phyloP scores from a whole-genome alignment of 2,329 filamentous ascomycete genomes.

The Metarhizium anisopliae region DNA sequence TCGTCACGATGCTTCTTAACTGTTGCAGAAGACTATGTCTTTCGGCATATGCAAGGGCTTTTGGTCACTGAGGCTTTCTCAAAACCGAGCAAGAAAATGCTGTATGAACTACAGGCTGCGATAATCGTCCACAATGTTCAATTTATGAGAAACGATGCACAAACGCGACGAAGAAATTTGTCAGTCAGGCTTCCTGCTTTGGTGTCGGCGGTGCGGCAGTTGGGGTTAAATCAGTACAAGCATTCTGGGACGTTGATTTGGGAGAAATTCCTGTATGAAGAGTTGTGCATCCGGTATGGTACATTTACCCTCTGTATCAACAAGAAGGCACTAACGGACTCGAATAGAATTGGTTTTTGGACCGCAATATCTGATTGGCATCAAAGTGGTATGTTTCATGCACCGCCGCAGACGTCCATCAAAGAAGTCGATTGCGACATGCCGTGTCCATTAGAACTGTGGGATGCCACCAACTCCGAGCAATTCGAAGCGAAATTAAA shows the following conservation, averaged over 20 bases:
- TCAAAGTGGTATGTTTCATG: conserved; percentile 16
- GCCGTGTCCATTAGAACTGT: conserved; percentile 14
- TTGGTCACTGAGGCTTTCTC: too few species aligned
- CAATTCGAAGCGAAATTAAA: conserved; percentile 10
- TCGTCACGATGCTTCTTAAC: too few species aligned
- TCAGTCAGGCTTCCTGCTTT: too few species aligned
- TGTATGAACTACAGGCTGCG: conserved; percentile 16
- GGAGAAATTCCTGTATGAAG: too few species aligned
- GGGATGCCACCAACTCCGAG: conserved; percentile 12
- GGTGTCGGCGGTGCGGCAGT: too few species aligned
- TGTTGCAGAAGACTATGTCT: too few species aligned
- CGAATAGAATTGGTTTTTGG: conserved; percentile 14
- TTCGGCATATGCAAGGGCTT: too few species aligned
- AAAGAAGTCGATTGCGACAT: conserved; percentile 17
- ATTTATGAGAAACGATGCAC: conserved; percentile 11
- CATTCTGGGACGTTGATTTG: too few species aligned
- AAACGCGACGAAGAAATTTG: conserved; percentile 6
- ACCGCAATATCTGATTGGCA: conserved; percentile 18
- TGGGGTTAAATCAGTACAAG: too few species aligned
- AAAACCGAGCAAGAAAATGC: not conserved
- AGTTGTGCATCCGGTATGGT: too few species aligned
- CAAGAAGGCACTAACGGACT: conserved; percentile 1
- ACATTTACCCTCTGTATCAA: not conserved
- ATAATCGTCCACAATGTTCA: conserved; percentile 14
- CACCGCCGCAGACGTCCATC: conserved; percentile 12